These are phyloP conservation scores for Neurospora sp. DNA, from an alignment of 495 filamentous ascomycete species.

Conservation along the genomic window DNA sequence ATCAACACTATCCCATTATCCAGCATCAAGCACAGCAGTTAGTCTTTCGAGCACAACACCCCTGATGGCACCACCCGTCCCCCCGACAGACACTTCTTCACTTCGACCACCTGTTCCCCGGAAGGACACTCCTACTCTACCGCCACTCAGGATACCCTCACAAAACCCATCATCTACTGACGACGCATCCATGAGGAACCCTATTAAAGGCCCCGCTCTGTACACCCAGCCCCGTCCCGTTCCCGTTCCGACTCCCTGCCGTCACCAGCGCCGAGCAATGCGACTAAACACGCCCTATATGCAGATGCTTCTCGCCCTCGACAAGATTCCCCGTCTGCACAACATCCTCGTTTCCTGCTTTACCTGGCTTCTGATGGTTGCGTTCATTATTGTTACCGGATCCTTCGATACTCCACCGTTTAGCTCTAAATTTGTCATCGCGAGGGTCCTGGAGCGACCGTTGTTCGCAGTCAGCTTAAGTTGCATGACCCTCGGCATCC, in stretches of 20 bases:
- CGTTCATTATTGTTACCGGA: conserved; percentile 33
- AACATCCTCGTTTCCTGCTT: conserved; percentile 25
- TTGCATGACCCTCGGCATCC: conserved; percentile 17
- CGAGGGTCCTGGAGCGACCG: conserved; percentile 1
- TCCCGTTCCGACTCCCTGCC: neutral
- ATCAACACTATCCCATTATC: neutral
- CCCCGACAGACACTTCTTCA: neutral
- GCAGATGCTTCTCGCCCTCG: conserved; percentile 28
- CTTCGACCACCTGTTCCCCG: neutral
- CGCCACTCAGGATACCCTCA: neutral
- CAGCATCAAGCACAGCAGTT: neutral
- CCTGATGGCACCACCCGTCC: neutral
- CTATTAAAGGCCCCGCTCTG: neutral
- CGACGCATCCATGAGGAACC: neutral
- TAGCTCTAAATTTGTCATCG: too few relatives aligned
- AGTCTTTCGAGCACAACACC: neutral
- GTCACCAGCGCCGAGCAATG: neutral
- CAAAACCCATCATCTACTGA: neutral
- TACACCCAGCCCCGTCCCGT: neutral
- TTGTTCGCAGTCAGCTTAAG: conserved; percentile 17
- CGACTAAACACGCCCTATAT: conserved; percentile 25
- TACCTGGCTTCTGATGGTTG: conserved; percentile 29
- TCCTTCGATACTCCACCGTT: conserved; percentile 17
- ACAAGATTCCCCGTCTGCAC: conserved; percentile 26
- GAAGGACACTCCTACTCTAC: neutral